Conservation (phyloP, 2,329 filamentous ascomycete genomes). For the Sporothrix variecibatus region DNA sequence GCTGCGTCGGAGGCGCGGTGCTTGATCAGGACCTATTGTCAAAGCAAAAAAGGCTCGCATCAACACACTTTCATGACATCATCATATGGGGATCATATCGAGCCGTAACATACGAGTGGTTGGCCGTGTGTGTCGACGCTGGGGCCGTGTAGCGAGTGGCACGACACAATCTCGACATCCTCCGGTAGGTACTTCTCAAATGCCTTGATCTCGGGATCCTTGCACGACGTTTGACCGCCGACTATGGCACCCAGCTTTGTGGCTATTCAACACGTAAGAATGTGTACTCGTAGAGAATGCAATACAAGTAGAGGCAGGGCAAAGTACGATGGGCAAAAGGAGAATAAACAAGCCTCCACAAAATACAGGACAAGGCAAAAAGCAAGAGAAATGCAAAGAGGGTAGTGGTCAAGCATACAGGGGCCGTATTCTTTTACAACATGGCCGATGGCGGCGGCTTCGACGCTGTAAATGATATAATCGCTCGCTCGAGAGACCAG, state of each 20-base stretch:
- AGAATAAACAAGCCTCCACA: neutral
- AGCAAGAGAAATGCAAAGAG: neutral
- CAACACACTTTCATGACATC: neutral
- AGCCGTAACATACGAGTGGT: slow-evolving; percentile 66
- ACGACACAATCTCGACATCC: slow-evolving; percentile 92
- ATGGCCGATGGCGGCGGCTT: slow-evolving; percentile 84
- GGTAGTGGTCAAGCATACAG: slow-evolving; percentile 62
- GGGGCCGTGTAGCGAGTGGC: slow-evolving; percentile 94
- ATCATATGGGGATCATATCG: neutral
- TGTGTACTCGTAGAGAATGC: neutral
- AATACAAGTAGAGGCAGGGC: neutral
- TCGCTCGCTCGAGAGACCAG: slow-evolving; percentile 94
- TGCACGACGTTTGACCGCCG: slow-evolving; percentile 96
- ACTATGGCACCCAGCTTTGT: slow-evolving; percentile 95
- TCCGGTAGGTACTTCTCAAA: slow-evolving; percentile 85
- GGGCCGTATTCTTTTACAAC: slow-evolving; percentile 89
- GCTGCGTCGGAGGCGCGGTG: slow-evolving; percentile 81
- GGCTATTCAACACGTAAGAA: slow-evolving; percentile 54
- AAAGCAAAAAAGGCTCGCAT: neutral
- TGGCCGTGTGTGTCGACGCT: slow-evolving; percentile 86
- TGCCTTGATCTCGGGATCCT: slow-evolving; percentile 90
- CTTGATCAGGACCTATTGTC: slow-evolving; percentile 71
- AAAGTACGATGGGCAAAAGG: neutral
- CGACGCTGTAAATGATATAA: slow-evolving; percentile 98
- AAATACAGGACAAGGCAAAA: slow-evolving; percentile 29